These are phyloP conservation scores for Asterophora parasitica DNA, from an alignment of 768 basidiomycete species.

Conservation along the genomic window DNA sequence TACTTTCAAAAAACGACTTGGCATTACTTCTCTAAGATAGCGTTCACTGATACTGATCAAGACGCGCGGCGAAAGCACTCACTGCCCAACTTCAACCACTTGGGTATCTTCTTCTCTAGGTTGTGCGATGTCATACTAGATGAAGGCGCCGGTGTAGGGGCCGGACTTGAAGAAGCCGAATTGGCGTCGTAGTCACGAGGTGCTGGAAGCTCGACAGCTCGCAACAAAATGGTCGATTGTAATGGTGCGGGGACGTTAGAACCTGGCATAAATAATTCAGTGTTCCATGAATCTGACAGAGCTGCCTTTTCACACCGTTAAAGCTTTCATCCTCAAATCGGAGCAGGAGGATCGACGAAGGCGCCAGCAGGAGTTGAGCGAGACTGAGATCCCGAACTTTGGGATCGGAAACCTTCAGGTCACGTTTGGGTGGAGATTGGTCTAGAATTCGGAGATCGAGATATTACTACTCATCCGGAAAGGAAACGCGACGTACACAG, in stretches of 20 bases:
- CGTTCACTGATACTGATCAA: neutral
- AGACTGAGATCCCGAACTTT: constrained; percentile 64
- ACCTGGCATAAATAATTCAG: constrained; percentile 32
- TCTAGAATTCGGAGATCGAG: constrained; percentile 39
- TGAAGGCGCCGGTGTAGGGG: constrained; percentile 5
- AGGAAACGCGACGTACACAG: constrained; percentile 49
- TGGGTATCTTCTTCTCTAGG: constrained; percentile 60
- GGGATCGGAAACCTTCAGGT: constrained; percentile 78
- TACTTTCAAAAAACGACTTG: neutral
- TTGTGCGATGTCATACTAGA: constrained; percentile 2
- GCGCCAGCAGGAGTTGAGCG: constrained; percentile 68
- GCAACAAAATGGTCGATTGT: constrained; percentile 45
- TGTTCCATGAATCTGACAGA: constrained; percentile 1
- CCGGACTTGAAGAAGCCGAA: constrained; percentile 5
- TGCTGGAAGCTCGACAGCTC: constrained; percentile 62
- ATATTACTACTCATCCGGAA: constrained; percentile 21
- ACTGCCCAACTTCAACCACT: constrained; percentile 78
- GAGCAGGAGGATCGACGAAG: constrained; percentile 73
- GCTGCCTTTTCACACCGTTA: constrained; percentile 46
- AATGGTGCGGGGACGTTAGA: constrained; percentile 61
- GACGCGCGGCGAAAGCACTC: constrained; percentile 19
- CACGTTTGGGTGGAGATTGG: constrained; percentile 77
- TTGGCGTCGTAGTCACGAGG: constrained; percentile 35
- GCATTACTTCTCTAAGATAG: constrained; percentile 14
- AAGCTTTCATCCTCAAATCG: constrained; percentile 68